Evolutionary conservation across 169 alveolate genomes (phyloP), one percentile per base, ranked within the genome.

Genomic region (Cryptosporidium viatorum): DNA sequence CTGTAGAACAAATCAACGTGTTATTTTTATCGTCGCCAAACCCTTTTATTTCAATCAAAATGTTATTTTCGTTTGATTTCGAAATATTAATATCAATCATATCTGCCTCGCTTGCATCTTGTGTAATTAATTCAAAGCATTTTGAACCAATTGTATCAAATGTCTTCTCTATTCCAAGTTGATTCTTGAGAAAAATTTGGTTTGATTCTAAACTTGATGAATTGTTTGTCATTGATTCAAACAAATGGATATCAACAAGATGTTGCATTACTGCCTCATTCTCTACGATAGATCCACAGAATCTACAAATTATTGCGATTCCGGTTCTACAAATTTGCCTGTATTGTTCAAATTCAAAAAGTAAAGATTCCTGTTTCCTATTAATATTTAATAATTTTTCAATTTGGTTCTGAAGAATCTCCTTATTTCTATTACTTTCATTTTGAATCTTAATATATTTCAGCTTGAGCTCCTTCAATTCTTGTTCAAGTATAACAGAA

Each of bases 311-410:
- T 62, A 80, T 80, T 62, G 89, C 89, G 29, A 59, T 62, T 5
- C 89, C 89, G 5, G 68, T 65, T 41, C 74, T 80, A 80, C 89
- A 80, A 60, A 80, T 80, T 26, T 80, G 74, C 41, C 74, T 59
- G 43, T 80, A 80, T 39, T 80, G 89, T n/a, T 80, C 89, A 43
- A 58, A 43, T 26, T 80, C 89, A 58, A 80, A 21, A 23, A 80
- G 75, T 8, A 65, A 5, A 80, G 23, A 23, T n/a, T 80, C 89
- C 18, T 80, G 73, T 33, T 80, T 80, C 37, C 50, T 26, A 16
- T 39, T 80, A 14, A 69, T 26, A 1, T 50, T 31, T 5, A 35
- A 0, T 8, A 80, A 39, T 5, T 39, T 52, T 43, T 80, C 75
- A 41, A 80, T 62, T 21, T 80, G 74, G 51, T 26, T 62, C 62